Percentiles rank a stretch among this genome's conserved stretches.
phyloP scores from a whole-genome alignment of 352 stramenopile genomes.

The Pythium graminicola region DNA sequence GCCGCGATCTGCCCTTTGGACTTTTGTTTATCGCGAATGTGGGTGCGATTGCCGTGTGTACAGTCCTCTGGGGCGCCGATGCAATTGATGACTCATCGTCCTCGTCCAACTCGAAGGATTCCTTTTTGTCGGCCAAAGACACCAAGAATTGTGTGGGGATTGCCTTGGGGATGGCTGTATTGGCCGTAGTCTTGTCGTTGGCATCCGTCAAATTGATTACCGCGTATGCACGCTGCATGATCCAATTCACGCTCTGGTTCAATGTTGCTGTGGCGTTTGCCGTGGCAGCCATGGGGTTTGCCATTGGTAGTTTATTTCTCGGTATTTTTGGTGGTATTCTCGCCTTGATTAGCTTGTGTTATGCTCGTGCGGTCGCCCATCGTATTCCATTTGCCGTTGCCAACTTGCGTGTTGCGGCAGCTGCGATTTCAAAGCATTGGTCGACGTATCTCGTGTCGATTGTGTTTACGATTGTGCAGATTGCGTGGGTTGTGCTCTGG shows the following conservation, averaged over 20 bases:
- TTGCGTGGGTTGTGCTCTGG: conserved; percentile 89
- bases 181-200: conserved; percentile 55
- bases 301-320: conserved; percentile 60
- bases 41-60: conserved; percentile 58
- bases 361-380: conserved; percentile 77
- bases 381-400: conserved; percentile 92
- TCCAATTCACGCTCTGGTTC: conserved; percentile 82
- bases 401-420: conserved; percentile 86
- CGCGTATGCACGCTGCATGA: conserved; percentile 71
- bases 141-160: conserved; percentile 26
- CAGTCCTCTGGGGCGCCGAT: conserved; percentile 62
- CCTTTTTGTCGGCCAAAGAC: conserved; percentile 46
- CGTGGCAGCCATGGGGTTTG: conserved; percentile 60
- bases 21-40: conserved; percentile 77
- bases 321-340: conserved; percentile 58
- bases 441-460: conserved; percentile 86
- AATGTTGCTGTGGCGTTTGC: conserved; percentile 69
- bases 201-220: conserved; percentile 77
- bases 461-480: conserved; percentile 82
- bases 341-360: conserved; percentile 74
- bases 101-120: conserved; percentile 4
- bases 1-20: conserved; percentile 74
- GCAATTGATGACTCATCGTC: conserved; percentile 37
- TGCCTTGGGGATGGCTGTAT: conserved; percentile 26
- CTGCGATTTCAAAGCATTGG: conserved; percentile 85